Percentiles rank a stretch among this genome's conserved stretches.
These are phyloP conservation scores for Lindgomyces ingoldianus DNA, from an alignment of 495 filamentous ascomycete species.

Conservation along the genomic window DNA sequence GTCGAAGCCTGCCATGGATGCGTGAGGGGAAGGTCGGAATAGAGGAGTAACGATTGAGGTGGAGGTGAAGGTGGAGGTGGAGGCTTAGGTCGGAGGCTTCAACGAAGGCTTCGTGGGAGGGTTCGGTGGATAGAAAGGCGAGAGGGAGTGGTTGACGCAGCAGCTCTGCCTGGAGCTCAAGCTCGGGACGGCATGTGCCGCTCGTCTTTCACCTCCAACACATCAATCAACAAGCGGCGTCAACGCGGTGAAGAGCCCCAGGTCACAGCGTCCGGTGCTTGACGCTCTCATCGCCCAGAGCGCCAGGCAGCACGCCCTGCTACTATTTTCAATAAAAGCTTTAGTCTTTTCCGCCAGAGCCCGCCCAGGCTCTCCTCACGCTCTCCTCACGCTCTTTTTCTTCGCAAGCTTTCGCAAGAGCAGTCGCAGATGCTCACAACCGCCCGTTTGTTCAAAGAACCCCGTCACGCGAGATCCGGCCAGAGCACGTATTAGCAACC, in stretches of 20 bases:
- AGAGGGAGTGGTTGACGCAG: conserved; percentile 17
- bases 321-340: conserved; percentile 33
- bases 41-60: not conserved
- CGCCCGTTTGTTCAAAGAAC: conserved; percentile 33
- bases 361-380: conserved; percentile 25
- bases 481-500: conserved; percentile 50
- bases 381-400: conserved; percentile 35
- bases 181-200: conserved; percentile 2
- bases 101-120: not conserved
- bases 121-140: not conserved
- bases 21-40: not conserved
- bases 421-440: conserved; percentile 26
- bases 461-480: conserved; percentile 43
- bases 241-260: conserved; percentile 23
- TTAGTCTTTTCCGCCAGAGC: conserved; percentile 34
- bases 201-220: not conserved
- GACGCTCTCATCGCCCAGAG: conserved; percentile 34
- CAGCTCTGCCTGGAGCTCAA: conserved; percentile 23
- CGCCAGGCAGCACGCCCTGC: conserved; percentile 9
- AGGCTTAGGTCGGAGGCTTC: not conserved
- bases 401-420: conserved; percentile 6
- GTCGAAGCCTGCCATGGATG: conserved; percentile 91
- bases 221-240: not conserved
- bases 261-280: conserved; percentile 28
- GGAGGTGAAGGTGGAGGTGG: not conserved